phyloP scores from a whole-genome alignment of 2,329 filamentous ascomycete genomes.

The Teratosphaeria epicoccoides region DNA sequence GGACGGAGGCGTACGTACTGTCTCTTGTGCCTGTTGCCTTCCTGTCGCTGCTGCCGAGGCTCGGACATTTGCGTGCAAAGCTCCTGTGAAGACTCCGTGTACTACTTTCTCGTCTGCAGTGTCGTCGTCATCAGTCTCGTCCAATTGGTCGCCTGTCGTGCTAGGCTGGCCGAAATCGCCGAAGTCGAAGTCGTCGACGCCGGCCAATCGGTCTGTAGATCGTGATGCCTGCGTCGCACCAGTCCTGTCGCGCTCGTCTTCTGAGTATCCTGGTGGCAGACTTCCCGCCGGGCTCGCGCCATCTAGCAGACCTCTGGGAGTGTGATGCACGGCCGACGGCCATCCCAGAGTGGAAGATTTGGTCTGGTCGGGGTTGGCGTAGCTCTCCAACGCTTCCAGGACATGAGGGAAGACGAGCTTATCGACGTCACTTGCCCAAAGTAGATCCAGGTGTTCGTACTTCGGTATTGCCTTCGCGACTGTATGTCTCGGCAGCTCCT shows the following conservation, averaged over 20 bases:
- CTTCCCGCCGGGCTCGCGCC: conserved; percentile 10
- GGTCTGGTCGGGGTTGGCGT: conserved; percentile 25
- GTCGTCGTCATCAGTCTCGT: conserved; percentile 21
- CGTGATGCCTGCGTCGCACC: conserved; percentile 1
- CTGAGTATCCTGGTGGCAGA: conserved; percentile 21
- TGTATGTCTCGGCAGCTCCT: conserved; percentile 74
- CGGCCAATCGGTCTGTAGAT: not conserved
- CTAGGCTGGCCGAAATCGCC: conserved; percentile 11
- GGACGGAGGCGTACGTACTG: not conserved
- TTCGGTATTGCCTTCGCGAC: conserved; percentile 77
- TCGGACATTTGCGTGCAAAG: conserved; percentile 1
- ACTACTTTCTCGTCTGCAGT: conserved; percentile 5
- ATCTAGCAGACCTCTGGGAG: conserved; percentile 11
- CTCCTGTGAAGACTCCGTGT: not conserved
- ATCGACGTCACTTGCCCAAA: conserved; percentile 84
- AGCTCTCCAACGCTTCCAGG: conserved; percentile 73
- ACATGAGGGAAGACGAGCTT: conserved; percentile 81
- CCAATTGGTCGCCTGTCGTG: conserved; percentile 16
- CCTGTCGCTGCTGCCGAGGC: conserved; percentile 1
- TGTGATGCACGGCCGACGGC: conserved; percentile 1
- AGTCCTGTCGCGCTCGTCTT: conserved; percentile 13
- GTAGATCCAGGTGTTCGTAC: conserved; percentile 93
- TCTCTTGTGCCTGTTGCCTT: not conserved
- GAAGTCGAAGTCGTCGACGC: conserved; percentile 1
- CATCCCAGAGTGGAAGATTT: conserved; percentile 13